Conservation (phyloP, 2,329 filamentous ascomycete species). For the Penicillium sp. region DNA sequence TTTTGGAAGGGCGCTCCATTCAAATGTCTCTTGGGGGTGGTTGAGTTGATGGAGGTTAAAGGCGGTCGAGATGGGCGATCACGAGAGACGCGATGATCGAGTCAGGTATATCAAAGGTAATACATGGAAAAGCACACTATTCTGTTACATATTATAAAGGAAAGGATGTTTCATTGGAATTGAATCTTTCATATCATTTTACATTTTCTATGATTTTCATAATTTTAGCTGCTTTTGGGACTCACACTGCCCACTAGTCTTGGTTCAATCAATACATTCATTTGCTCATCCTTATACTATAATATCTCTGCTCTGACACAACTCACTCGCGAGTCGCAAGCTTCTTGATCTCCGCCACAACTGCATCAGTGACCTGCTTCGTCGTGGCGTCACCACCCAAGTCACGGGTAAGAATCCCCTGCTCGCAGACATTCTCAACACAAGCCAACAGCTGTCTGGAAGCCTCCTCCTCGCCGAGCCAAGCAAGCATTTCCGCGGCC, state of each 20-base stretch:
- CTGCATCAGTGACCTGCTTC: constrained; percentile 51
- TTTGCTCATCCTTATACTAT: neutral
- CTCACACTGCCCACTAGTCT: neutral
- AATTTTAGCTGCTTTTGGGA: neutral
- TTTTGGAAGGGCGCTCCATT: constrained; percentile 5
- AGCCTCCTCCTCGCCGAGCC: constrained; percentile 53
- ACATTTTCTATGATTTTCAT: neutral
- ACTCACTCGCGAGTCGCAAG: constrained; percentile 21
- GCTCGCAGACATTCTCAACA: constrained; percentile 53
- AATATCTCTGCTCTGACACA: neutral
- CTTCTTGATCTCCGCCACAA: constrained; percentile 45
- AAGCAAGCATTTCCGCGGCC: constrained; percentile 58
- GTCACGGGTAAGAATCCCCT: constrained; percentile 50
- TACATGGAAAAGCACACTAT: neutral
- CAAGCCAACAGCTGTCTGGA: constrained; percentile 51
- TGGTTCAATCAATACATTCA: neutral
- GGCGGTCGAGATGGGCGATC: constrained; percentile 2
- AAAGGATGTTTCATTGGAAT: neutral
- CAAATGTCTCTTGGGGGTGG: neutral
- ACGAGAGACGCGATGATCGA: neutral
- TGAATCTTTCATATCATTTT: neutral
- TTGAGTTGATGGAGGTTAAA: neutral
- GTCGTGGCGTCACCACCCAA: constrained; percentile 52
- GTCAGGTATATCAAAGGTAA: neutral
- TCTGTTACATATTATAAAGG: neutral